These are phyloP conservation scores for Nelumbo lutea DNA, from an alignment of 164 flowering plant genomes.

Conservation along the genomic window DNA sequence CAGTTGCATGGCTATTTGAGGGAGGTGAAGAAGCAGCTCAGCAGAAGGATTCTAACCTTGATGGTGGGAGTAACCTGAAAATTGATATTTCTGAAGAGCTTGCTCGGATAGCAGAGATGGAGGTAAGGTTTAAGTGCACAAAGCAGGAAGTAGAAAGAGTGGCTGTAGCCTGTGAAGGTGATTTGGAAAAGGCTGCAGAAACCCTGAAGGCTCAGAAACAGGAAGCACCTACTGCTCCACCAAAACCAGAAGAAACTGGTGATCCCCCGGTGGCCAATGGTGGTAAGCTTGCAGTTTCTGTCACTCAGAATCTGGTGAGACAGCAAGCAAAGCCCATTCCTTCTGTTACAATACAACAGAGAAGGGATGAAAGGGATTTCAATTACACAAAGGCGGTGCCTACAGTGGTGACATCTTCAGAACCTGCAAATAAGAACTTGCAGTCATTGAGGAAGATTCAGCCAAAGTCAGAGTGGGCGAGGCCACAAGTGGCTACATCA, in stretches of 20 bases:
- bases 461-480: constrained; percentile 34
- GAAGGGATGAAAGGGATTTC: constrained; percentile 65
- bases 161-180: constrained; percentile 79
- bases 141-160: constrained; percentile 92
- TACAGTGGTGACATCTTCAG: constrained; percentile 18
- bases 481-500: constrained; percentile 25
- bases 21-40: constrained; percentile 52
- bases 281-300: constrained; percentile 22
- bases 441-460: constrained; percentile 41
- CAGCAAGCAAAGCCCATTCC: constrained; percentile 31
- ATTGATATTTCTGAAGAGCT: constrained; percentile 88
- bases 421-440: constrained; percentile 34
- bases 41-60: constrained; percentile 29
- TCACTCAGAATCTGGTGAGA: constrained; percentile 23
- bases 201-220: constrained; percentile 47
- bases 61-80: constrained; percentile 54
- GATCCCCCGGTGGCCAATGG: constrained; percentile 29
- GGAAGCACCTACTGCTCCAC: constrained; percentile 35
- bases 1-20: constrained; percentile 86
- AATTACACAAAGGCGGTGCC: constrained; percentile 47
- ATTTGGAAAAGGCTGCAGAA: constrained; percentile 74
- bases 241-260: constrained; percentile 56
- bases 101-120: constrained; percentile 72
- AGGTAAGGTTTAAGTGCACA: constrained; percentile 47
- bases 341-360: constrained; percentile 40